These are phyloP conservation scores for Globisporangium viniferum DNA, from an alignment of 352 stramenopile species.

Conservation along the genomic window DNA sequence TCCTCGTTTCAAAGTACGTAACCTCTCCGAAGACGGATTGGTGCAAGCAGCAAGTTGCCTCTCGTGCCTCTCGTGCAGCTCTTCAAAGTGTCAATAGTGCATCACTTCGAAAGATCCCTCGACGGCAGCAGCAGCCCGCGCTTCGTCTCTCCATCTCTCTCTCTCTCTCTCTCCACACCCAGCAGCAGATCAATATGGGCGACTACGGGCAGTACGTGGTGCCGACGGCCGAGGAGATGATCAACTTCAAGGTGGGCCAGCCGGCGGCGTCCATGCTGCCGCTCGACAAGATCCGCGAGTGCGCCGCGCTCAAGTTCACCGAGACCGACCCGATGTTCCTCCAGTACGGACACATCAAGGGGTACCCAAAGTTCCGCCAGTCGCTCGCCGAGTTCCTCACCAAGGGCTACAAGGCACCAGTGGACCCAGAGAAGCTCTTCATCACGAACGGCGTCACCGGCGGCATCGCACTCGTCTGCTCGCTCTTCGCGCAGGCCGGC, in stretches of 20 bases:
- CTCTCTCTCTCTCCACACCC: not conserved
- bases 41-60: not conserved
- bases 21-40: not conserved
- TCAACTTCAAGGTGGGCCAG: constrained; percentile 91
- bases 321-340: constrained; percentile 87
- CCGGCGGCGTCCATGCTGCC: constrained; percentile 78
- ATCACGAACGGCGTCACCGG: constrained; percentile 92
- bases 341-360: constrained; percentile 88
- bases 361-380: constrained; percentile 85
- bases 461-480: constrained; percentile 89
- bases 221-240: constrained; percentile 72
- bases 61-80: not conserved
- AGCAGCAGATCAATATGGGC: constrained; percentile 44
- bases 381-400: constrained; percentile 74
- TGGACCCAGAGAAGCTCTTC: constrained; percentile 87
- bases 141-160: not conserved
- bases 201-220: constrained; percentile 86
- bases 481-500: constrained; percentile 78
- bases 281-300: constrained; percentile 83
- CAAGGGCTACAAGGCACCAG: constrained; percentile 68
- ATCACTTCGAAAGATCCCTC: constrained; percentile 13
- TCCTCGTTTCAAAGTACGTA: constrained; percentile 5
- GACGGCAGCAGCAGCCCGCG: constrained; percentile 3
- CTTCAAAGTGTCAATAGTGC: not conserved
- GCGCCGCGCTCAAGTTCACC: constrained; percentile 73